Evolutionary conservation across 805 yeast species (phyloP), one percentile per base, ranked within the genome.

Genomic region (Myxozyma nipponensis): DNA sequence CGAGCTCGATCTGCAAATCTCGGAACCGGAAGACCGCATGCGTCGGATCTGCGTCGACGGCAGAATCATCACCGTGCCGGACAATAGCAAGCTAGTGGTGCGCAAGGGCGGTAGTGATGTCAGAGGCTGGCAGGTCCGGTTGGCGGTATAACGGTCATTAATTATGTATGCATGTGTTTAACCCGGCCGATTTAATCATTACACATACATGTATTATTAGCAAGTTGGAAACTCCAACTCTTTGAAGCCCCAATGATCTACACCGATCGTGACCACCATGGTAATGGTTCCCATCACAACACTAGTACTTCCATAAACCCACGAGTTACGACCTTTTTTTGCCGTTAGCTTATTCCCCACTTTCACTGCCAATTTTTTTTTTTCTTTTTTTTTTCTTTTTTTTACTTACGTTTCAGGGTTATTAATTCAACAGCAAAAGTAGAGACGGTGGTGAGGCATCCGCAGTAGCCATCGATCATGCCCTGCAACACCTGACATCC

Each of bases 21-120:
- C 62, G 4, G 52, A 56, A 2, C 73, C 70, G 38, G 62, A 60
- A 7, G 62, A 60, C 10, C 60, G 69, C n/a, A 67, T 77, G 54
- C 68, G 88, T 30, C 41, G 62, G 25, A 74, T 83, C 63, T 84
- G 91, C 61, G 62, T 84, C 10, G 93, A 84, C 64, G 93, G 93
- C 0, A 67, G 76, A 18, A 81, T 79, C 1, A 62, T 76, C 15
- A 54, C 61, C 13, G 56, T 61, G 2, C 62, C 65, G 1, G 56
- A 61, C 2, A 49, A 39, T 3, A 36, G 44, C 30, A 42, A 3
- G 62, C 68, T 23, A 22, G 17, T 24, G 18, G 52, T 54, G 19
- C 51, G 45, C 26, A 46, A 39, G 21, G 35, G 66, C 60, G 47
- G 13, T 4, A 42, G 15, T 3, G 48, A 26, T 21, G 48, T 54